Evolutionary conservation across 495 filamentous ascomycete species (phyloP).

Genomic region (Hypoxylon lienhwacheense): DNA sequence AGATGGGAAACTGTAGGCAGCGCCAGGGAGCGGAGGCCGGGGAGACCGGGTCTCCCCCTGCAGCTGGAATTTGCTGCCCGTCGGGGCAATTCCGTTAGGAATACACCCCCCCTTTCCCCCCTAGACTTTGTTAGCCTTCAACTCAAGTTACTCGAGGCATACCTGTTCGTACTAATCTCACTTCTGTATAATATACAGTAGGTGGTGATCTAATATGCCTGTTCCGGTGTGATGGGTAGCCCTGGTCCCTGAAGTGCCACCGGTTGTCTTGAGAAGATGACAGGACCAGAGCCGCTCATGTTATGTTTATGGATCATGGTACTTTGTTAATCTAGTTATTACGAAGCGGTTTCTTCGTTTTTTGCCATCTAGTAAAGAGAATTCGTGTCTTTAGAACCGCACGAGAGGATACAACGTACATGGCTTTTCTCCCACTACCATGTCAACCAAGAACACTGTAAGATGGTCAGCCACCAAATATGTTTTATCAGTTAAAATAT

Average conservation of each 20-base stretch:
- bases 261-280: conserved; percentile 25
- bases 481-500: too few species aligned
- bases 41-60: conserved; percentile 37
- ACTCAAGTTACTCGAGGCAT: conserved; percentile 3
- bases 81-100: conserved; percentile 39
- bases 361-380: neutral
- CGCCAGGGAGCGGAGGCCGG: conserved; percentile 33
- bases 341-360: neutral
- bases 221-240: conserved; percentile 30
- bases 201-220: conserved; percentile 15
- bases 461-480: too few species aligned
- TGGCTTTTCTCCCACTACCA: too few species aligned
- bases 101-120: conserved; percentile 26
- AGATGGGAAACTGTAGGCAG: conserved; percentile 20
- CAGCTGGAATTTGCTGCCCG: conserved; percentile 39
- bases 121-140: conserved; percentile 12
- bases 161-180: conserved; percentile 19
- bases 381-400: too few species aligned
- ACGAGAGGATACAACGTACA: too few species aligned
- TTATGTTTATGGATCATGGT: too few species aligned
- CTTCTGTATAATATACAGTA: conserved; percentile 6
- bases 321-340: neutral
- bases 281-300: conserved; percentile 15
- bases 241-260: conserved; percentile 29
- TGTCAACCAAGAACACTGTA: too few species aligned